Evolutionary conservation across 805 yeast species (phyloP).

Genomic region (Monosporozyma unispora): DNA sequence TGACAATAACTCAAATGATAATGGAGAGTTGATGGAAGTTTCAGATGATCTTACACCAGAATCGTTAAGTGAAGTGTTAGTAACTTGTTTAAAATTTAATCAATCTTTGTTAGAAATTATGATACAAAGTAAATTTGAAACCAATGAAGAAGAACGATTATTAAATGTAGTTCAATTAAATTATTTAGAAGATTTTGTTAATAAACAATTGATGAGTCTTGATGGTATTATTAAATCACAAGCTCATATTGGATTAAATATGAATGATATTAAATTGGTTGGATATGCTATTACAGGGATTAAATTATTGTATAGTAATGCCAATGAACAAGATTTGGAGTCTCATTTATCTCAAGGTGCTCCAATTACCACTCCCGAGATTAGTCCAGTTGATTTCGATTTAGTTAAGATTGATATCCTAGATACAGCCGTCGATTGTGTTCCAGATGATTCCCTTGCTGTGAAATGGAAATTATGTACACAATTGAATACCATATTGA

Average conservation of each 20-base stretch:
- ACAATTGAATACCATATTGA: conserved; percentile 12
- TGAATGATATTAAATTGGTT: not conserved
- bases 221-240: conserved; percentile 9
- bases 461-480: conserved; percentile 18
- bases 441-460: conserved; percentile 3
- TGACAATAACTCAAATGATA: not conserved
- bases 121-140: conserved; percentile 8
- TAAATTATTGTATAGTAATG: not conserved
- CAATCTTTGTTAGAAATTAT: conserved; percentile 15
- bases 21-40: conserved; percentile 19
- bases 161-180: conserved; percentile 16
- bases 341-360: not conserved
- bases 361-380: not conserved
- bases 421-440: conserved; percentile 11
- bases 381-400: conserved; percentile 5
- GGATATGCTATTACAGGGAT: not conserved
- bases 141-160: not conserved
- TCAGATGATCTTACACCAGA: conserved; percentile 22
- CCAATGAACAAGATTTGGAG: not conserved
- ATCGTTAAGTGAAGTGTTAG: conserved; percentile 18
- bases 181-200: conserved; percentile 14
- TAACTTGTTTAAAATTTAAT: conserved; percentile 14
- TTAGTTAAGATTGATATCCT: conserved; percentile 16
- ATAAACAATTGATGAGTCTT: conserved; percentile 13
- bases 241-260: not conserved